Conservation (phyloP, 2,329 filamentous ascomycete species). For the Metarhizium sp. region DNA sequence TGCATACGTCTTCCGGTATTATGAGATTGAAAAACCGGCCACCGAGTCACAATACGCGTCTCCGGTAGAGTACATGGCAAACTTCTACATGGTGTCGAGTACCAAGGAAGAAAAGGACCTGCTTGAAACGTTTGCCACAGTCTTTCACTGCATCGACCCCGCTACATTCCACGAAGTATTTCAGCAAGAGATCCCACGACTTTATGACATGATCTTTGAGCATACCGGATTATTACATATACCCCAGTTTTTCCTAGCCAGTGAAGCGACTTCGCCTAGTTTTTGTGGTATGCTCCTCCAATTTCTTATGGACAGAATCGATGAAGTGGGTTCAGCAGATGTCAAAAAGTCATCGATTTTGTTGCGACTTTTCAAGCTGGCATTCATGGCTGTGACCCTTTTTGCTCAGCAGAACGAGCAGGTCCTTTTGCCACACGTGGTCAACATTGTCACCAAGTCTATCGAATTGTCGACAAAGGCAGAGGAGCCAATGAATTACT, state of each 20-base stretch:
- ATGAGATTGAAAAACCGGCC: slow-evolving; percentile 74
- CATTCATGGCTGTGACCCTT: slow-evolving; percentile 97
- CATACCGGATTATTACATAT: slow-evolving; percentile 90
- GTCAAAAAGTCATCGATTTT: slow-evolving; percentile 89
- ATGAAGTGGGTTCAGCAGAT: slow-evolving; percentile 87
- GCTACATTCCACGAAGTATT: slow-evolving; percentile 99
- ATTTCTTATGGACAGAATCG: slow-evolving; percentile 93
- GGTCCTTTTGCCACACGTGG: slow-evolving; percentile 88
- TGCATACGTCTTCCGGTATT: slow-evolving; percentile 93
- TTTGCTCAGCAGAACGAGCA: slow-evolving; percentile 94
- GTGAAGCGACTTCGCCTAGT: slow-evolving; percentile 91
- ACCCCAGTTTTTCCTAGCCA: slow-evolving; percentile 97
- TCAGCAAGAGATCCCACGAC: slow-evolving; percentile 88
- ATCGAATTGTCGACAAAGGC: slow-evolving; percentile 93
- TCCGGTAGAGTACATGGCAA: slow-evolving; percentile 85
- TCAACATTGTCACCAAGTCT: slow-evolving; percentile 93
- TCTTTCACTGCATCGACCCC: slow-evolving; percentile 97
- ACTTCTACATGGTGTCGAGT: slow-evolving; percentile 89
- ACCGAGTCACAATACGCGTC: slow-evolving; percentile 67
- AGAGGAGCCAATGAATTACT: slow-evolving; percentile 98
- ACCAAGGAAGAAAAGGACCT: slow-evolving; percentile 96
- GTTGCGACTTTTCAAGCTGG: slow-evolving; percentile 89
- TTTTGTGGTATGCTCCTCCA: slow-evolving; percentile 98
- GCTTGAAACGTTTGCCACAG: slow-evolving; percentile 92
- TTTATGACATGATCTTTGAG: slow-evolving; percentile 97